Base-by-base conservation (phyloP, 106 monocot species). In the Chionographis japonica region DNA sequence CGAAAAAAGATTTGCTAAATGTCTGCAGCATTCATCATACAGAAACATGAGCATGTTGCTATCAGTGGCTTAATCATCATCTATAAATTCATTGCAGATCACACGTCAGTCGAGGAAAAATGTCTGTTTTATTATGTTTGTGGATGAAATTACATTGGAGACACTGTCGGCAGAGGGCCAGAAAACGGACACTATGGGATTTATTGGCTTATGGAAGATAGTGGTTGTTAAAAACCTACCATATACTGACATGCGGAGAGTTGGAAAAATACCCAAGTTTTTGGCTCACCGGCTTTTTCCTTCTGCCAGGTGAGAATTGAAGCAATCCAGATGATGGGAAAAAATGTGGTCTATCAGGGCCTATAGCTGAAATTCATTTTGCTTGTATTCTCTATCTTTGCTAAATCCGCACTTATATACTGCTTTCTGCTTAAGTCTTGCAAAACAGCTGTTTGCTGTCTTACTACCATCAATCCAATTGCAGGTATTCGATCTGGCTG, bases 401-500 rank as follows among this genome's bases (percentile, higher is more conserved):
- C 27, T 27, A 27, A 27, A 0, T 27, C 27, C 1, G 27, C 46
- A 46, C 46, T 6, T 46, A 5, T 46, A 10, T 46, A 10, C 46
- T 46, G 46, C 46, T 46, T 46, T 10, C 46, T 46, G 5, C 9
- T 1, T 46, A 46, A 10, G 46, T 46, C 9, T 6, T 46, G 46
- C 46, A 46, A 46, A 27, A 46, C 9, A 6, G 46, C 9, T 46
- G 9, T 46, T 27, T 46, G 46, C 9, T 10, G 6, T 13, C 1
- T 62, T 62, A 12, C 18, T 18, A 66, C 6, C 27, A 27, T 27
- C 5, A 27, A 50, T 15, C 46, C 40, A 53, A 52, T 52, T 46
- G 20, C 80, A 93, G 94, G 82, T 94, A 90, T 70, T 94, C 94
- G 50, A 94, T 94, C 38, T 94, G 94, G 94, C 74, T 94, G 27